Evolutionary conservation across 1,284 basidiomycete genomes (phyloP).

Genomic region (Fomitopsis pinicola): DNA sequence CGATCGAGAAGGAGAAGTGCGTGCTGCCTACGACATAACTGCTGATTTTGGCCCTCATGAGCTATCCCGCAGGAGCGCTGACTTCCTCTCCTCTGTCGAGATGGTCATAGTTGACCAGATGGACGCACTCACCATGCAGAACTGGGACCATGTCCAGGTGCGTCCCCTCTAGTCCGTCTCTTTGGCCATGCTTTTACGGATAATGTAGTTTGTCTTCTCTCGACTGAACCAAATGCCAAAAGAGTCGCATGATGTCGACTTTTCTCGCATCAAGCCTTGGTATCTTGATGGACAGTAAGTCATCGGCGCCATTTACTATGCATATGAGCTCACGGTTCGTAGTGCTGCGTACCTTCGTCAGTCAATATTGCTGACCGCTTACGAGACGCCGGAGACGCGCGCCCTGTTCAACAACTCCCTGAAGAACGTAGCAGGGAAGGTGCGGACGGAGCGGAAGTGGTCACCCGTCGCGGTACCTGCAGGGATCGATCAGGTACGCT

Average conservation of each 20-base stretch:
- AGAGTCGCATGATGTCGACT: constrained; percentile 91
- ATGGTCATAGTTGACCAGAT: constrained; percentile 90
- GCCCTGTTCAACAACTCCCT: constrained; percentile 71
- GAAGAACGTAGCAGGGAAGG: constrained; percentile 83
- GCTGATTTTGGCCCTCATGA: not conserved
- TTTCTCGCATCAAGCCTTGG: constrained; percentile 96
- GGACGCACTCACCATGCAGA: constrained; percentile 96
- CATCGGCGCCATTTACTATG: not conserved
- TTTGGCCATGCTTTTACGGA: not conserved
- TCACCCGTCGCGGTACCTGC: constrained; percentile 70
- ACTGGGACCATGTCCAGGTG: constrained; percentile 97
- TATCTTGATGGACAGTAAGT: constrained; percentile 91
- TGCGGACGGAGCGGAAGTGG: constrained; percentile 67
- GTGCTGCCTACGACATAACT: constrained; percentile 21
- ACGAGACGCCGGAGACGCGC: constrained; percentile 88
- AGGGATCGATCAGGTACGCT: constrained; percentile 74
- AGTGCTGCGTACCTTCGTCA: constrained; percentile 85
- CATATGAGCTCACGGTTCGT: not conserved
- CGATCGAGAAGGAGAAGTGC: constrained; percentile 91
- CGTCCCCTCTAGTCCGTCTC: constrained; percentile 8
- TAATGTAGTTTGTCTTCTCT: constrained; percentile 74
- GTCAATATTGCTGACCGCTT: constrained; percentile 83
- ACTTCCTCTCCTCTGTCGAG: constrained; percentile 94
- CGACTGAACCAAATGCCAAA: constrained; percentile 88
- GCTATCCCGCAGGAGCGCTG: constrained; percentile 54